Conservation (phyloP, 2,329 filamentous ascomycete genomes). For the Colletotrichum incanum region DNA sequence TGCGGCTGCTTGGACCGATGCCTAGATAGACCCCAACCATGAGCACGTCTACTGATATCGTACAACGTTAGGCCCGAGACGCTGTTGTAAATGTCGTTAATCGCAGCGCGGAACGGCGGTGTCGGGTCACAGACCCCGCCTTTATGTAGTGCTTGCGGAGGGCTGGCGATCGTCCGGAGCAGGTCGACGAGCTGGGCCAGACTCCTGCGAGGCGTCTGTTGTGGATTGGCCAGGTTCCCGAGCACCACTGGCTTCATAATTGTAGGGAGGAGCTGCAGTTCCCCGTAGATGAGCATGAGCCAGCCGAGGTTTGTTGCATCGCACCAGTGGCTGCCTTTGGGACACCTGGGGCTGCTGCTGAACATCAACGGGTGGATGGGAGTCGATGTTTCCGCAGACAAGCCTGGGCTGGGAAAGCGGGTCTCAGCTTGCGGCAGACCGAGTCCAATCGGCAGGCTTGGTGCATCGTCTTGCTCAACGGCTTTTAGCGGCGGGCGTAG, state of each 20-base stretch:
- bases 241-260: conserved; percentile 54
- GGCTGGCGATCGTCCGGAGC: conserved; percentile 61
- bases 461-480: not conserved
- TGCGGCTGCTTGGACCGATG: conserved; percentile 56
- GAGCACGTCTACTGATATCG: conserved; percentile 63
- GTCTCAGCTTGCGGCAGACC: not conserved
- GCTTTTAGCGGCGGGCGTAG: conserved; percentile 47
- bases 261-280: conserved; percentile 61
- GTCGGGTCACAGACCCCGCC: conserved; percentile 66
- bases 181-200: conserved; percentile 62
- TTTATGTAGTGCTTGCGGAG: conserved; percentile 58
- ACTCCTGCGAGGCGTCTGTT: conserved; percentile 54
- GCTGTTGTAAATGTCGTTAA: conserved; percentile 68
- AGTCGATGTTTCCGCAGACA: conserved; percentile 5
- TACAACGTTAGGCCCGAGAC: conserved; percentile 64
- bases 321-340: conserved; percentile 65
- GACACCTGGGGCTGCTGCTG: conserved; percentile 62
- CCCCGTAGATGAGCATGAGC: conserved; percentile 67
- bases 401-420: not conserved
- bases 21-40: conserved; percentile 66
- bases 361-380: conserved; percentile 49
- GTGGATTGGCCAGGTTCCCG: conserved; percentile 30
- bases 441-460: not conserved
- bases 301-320: conserved; percentile 69
- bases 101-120: conserved; percentile 61